A percentile compares a stretch with the other conserved stretches of the same genome.
Evolutionary conservation across 208 protist genomes (phyloP).

Genomic region (Trypanosoma boissoni): DNA sequence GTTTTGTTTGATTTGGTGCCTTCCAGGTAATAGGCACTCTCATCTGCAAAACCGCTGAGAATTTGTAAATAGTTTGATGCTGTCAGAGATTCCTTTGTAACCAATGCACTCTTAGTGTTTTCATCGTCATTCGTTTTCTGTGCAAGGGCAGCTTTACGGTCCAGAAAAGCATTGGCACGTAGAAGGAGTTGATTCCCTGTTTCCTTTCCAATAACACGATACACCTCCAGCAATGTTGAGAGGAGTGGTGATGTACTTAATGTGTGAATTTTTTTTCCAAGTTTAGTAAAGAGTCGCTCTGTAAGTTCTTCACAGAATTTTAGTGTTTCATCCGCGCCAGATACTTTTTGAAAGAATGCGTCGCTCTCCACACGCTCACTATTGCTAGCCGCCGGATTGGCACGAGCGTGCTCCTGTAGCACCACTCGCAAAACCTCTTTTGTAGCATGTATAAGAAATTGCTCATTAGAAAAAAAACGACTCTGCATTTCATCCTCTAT

Average conservation of each 20-base stretch:
- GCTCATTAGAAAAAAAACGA: constrained; percentile 81
- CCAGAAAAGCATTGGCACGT: constrained; percentile 57
- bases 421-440: constrained; percentile 51
- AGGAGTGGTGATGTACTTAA: constrained; percentile 67
- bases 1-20: constrained; percentile 27
- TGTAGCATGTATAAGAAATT: constrained; percentile 75
- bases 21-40: constrained; percentile 60
- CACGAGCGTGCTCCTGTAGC: constrained; percentile 33
- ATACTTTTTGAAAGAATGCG: constrained; percentile 18
- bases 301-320: constrained; percentile 53
- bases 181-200: constrained; percentile 36
- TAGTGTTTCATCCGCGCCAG: constrained; percentile 35
- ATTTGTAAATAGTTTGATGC: constrained; percentile 78
- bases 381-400: constrained; percentile 34
- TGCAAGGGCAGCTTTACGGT: constrained; percentile 39
- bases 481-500: constrained; percentile 77
- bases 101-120: too few relatives aligned
- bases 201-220: constrained; percentile 68
- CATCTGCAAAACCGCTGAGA: constrained; percentile 68
- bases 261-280: constrained; percentile 31
- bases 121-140: too few relatives aligned
- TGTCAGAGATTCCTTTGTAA: constrained; percentile 50
- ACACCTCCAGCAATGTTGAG: constrained; percentile 48
- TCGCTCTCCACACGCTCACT: constrained; percentile 9
- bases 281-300: constrained; percentile 40